Percentiles rank a stretch among this genome's conserved stretches.
phyloP scores from a whole-genome alignment of 2,329 filamentous ascomycete genomes.

The Colletotrichum sp. region DNA sequence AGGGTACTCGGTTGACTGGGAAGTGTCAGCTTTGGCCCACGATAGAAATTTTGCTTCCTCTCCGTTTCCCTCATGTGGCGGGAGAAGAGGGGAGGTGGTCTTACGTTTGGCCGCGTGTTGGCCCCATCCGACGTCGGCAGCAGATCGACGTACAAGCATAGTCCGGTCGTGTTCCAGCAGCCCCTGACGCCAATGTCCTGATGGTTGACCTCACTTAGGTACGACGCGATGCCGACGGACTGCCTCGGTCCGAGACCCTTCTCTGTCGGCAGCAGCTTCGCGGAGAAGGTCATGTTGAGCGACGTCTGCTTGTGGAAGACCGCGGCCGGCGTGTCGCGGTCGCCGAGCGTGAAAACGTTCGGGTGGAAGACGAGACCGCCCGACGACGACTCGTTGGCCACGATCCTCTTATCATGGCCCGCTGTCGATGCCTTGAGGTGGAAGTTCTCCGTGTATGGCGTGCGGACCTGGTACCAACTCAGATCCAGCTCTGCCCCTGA shows the following conservation, averaged over 20 bases:
- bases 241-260: conserved; percentile 24
- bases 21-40: background rate
- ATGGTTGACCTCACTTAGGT: conserved; percentile 29
- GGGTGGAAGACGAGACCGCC: conserved; percentile 34
- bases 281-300: conserved; percentile 34
- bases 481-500: background rate
- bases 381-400: background rate
- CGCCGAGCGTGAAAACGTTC: conserved; percentile 30
- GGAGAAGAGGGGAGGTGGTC: background rate
- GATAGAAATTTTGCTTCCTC: background rate
- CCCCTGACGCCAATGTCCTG: conserved; percentile 31
- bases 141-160: conserved; percentile 22
- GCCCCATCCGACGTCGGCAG: conserved; percentile 2
- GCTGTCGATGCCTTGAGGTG: background rate
- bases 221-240: conserved; percentile 30
- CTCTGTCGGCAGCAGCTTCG: conserved; percentile 20
- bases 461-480: conserved; percentile 13
- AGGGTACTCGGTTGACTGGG: conserved; percentile 11
- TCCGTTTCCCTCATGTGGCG: background rate
- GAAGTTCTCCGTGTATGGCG: conserved; percentile 14
- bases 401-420: background rate
- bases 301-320: conserved; percentile 33
- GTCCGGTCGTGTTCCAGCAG: conserved; percentile 24
- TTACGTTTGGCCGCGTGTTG: conserved; percentile 2
- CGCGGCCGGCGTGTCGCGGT: conserved; percentile 32